phyloP scores from a whole-genome alignment of 495 filamentous ascomycete species.

The Friedmanniomyces simplex region DNA sequence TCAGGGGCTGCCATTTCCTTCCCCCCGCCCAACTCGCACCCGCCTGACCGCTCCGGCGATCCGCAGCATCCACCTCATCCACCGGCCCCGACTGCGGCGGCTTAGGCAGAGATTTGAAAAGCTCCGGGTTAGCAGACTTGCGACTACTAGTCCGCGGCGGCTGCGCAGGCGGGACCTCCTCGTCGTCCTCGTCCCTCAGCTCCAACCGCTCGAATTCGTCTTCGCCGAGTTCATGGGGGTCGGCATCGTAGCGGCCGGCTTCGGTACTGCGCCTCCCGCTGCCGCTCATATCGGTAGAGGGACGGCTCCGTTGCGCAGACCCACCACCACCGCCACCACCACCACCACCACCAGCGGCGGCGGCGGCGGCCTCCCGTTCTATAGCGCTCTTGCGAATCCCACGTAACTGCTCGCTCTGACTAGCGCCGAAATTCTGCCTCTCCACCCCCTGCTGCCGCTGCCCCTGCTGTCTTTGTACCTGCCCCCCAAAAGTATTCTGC shows the following conservation, averaged over 20 bases:
- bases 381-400: slow-evolving; percentile 36
- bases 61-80: slow-evolving; percentile 64
- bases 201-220: slow-evolving; percentile 78
- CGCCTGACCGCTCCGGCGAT: slow-evolving; percentile 14
- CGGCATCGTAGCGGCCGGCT: slow-evolving; percentile 88
- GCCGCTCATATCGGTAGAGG: background rate
- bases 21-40: slow-evolving; percentile 44
- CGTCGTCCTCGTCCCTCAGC: slow-evolving; percentile 64
- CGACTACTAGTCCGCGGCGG: slow-evolving; percentile 34
- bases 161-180: slow-evolving; percentile 33
- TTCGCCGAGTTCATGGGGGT: slow-evolving; percentile 78
- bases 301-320: slow-evolving; percentile 44
- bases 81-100: slow-evolving; percentile 47
- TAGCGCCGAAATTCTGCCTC: slow-evolving; percentile 33
- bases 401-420: slow-evolving; percentile 35
- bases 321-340: too few species aligned
- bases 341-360: too few species aligned
- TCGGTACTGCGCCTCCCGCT: slow-evolving; percentile 51
- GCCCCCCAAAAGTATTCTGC: background rate
- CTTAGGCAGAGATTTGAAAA: slow-evolving; percentile 58
- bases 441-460: slow-evolving; percentile 26
- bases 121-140: slow-evolving; percentile 63
- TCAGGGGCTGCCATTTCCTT: slow-evolving; percentile 95
- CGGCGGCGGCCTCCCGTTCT: slow-evolving; percentile 27
- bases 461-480: slow-evolving; percentile 9